Evolutionary conservation across 768 basidiomycete genomes (phyloP).

Genomic region (Boletus reticulatus): DNA sequence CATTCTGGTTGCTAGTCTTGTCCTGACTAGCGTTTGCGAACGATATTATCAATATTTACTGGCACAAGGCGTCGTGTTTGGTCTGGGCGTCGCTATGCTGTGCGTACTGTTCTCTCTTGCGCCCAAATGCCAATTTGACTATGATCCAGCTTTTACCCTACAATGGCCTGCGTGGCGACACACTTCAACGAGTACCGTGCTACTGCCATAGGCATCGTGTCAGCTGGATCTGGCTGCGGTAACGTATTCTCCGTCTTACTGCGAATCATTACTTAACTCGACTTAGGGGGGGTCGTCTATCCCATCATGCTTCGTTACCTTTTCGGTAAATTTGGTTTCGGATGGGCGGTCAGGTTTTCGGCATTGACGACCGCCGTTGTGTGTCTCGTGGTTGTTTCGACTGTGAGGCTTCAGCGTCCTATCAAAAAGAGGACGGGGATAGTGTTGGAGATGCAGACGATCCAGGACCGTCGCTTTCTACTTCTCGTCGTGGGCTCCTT

Average conservation of each 20-base stretch:
- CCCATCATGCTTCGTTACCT: conserved; percentile 61
- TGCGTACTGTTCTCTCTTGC: conserved; percentile 32
- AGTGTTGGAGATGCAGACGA: conserved; percentile 26
- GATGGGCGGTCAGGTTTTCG: conserved; percentile 59
- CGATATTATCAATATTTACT: conserved; percentile 62
- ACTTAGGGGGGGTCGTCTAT: conserved; percentile 64
- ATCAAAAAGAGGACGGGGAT: conserved; percentile 15
- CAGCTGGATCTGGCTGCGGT: conserved; percentile 70
- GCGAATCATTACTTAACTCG: conserved; percentile 19
- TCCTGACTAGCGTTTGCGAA: conserved; percentile 57
- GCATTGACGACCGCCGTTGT: conserved; percentile 49
- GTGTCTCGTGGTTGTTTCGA: conserved; percentile 45
- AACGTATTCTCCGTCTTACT: conserved; percentile 7
- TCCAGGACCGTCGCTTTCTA: conserved; percentile 51
- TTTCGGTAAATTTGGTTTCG: conserved; percentile 55
- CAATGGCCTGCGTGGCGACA: conserved; percentile 63
- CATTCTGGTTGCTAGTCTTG: conserved; percentile 48
- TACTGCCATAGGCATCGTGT: conserved; percentile 68
- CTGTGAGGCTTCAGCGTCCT: conserved; percentile 38
- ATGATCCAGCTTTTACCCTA: conserved; percentile 62
- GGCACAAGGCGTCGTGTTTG: conserved; percentile 63
- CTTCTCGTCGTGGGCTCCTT: conserved; percentile 54
- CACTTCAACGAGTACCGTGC: conserved; percentile 65
- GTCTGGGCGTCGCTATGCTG: conserved; percentile 64
- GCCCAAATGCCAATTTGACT: conserved; percentile 2